These are phyloP conservation scores for Oemleria cerasiformis DNA, from an alignment of 306 rosid species.

Conservation along the genomic window DNA sequence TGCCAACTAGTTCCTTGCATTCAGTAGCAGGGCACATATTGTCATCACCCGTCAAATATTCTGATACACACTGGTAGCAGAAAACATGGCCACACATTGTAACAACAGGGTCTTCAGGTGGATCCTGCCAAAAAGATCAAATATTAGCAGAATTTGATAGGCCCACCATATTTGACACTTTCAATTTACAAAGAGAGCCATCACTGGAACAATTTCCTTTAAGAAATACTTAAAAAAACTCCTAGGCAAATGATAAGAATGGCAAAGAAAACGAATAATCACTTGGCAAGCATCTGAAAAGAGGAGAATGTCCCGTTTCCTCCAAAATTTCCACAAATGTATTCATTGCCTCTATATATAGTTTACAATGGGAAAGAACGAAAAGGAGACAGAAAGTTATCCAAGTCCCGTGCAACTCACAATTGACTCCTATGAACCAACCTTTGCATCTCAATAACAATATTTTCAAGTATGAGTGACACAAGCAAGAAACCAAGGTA, in stretches of 20 bases:
- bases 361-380: background rate
- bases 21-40: conserved; percentile 67
- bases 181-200: background rate
- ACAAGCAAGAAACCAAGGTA: background rate
- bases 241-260: background rate
- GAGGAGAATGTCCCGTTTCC: too few relatives aligned
- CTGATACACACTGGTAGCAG: conserved; percentile 91
- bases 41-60: conserved; percentile 72
- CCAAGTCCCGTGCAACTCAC: background rate
- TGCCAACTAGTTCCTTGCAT: conserved; percentile 67
- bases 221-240: background rate
- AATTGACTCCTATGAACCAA: background rate
- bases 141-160: conserved; percentile 29
- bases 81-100: conserved; percentile 92
- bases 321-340: too few relatives aligned
- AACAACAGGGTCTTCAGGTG: conserved; percentile 82
- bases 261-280: too few relatives aligned
- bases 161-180: background rate
- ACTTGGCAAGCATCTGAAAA: too few relatives aligned
- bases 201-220: background rate
- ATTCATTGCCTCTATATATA: background rate
- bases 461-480: background rate
- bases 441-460: background rate
- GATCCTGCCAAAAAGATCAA: conserved; percentile 63
- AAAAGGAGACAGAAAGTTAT: background rate